Evolutionary conservation across 768 basidiomycete species (phyloP).

Genomic region (Polyporus arcularius): DNA sequence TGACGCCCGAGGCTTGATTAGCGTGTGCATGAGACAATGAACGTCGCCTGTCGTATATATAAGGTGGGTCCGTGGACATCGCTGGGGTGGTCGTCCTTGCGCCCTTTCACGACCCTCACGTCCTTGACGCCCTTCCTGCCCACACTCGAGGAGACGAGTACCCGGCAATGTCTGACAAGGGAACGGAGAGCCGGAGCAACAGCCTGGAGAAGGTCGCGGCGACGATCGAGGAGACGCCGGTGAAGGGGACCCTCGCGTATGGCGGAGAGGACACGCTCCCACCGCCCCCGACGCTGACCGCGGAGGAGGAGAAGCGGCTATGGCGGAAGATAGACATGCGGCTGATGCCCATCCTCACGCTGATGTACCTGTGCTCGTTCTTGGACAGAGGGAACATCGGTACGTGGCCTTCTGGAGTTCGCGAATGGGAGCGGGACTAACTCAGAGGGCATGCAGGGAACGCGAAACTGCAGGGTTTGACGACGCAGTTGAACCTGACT

Average conservation of each 20-base stretch:
- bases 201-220: slow-evolving; percentile 5
- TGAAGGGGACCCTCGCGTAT: slow-evolving; percentile 33
- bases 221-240: background rate
- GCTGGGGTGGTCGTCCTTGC: background rate
- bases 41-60: background rate
- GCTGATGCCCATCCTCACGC: slow-evolving; percentile 31
- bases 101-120: background rate
- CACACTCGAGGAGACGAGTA: too few relatives aligned
- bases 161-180: background rate
- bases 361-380: slow-evolving; percentile 35
- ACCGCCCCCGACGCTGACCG: slow-evolving; percentile 45
- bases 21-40: slow-evolving; percentile 1
- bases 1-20: background rate
- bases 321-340: slow-evolving; percentile 34
- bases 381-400: slow-evolving; percentile 29
- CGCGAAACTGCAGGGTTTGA: slow-evolving; percentile 46
- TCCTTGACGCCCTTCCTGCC: too few relatives aligned
- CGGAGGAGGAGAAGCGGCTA: slow-evolving; percentile 47
- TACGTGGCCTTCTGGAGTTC: background rate
- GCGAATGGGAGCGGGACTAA: too few relatives aligned
- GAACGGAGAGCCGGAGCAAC: slow-evolving; percentile 4
- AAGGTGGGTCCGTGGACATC: background rate
- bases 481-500: slow-evolving; percentile 53
- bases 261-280: slow-evolving; percentile 48
- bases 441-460: slow-evolving; percentile 6